phyloP scores from a whole-genome alignment of 1,139 yeast genomes.

The Arxiozyma heterogenica region DNA sequence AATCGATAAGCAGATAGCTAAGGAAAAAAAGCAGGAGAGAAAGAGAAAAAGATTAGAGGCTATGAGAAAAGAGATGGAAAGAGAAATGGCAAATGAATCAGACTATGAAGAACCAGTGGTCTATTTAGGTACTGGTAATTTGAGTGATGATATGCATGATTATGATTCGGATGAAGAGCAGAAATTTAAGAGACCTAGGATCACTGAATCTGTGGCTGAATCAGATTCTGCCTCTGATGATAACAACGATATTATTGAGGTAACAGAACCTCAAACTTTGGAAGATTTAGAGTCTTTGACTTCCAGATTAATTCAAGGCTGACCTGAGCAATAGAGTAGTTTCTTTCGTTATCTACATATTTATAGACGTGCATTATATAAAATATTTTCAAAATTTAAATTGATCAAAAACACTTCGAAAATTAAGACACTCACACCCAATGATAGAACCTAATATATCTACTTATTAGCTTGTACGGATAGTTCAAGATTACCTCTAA shows the following conservation, averaged over 20 bases:
- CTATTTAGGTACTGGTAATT: conserved; percentile 29
- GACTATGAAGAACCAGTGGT: conserved; percentile 29
- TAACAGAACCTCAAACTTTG: conserved; percentile 80
- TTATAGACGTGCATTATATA: conserved; percentile 3
- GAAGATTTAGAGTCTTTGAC: conserved; percentile 93
- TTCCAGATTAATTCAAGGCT: conserved; percentile 43
- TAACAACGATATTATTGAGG: conserved; percentile 47
- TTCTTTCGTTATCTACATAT: not conserved
- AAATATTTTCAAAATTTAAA: not conserved
- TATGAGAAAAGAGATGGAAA: conserved; percentile 49
- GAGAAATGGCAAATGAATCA: conserved; percentile 26
- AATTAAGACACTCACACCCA: not conserved
- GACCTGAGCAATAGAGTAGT: not conserved
- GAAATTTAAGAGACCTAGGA: conserved; percentile 45
- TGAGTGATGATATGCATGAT: conserved; percentile 35
- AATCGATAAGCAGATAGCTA: conserved; percentile 75
- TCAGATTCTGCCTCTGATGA: conserved; percentile 25
- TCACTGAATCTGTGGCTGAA: conserved; percentile 27
- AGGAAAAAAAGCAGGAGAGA: conserved; percentile 75
- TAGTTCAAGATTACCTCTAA: conserved; percentile 19
- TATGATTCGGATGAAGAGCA: conserved; percentile 31
- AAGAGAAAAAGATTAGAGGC: conserved; percentile 80
- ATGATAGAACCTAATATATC: not conserved
- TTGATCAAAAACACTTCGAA: not conserved
- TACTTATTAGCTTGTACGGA: conserved; percentile 7